Conservation (phyloP, 2,329 filamentous ascomycete species). For the Plenodomus lindquistii region DNA sequence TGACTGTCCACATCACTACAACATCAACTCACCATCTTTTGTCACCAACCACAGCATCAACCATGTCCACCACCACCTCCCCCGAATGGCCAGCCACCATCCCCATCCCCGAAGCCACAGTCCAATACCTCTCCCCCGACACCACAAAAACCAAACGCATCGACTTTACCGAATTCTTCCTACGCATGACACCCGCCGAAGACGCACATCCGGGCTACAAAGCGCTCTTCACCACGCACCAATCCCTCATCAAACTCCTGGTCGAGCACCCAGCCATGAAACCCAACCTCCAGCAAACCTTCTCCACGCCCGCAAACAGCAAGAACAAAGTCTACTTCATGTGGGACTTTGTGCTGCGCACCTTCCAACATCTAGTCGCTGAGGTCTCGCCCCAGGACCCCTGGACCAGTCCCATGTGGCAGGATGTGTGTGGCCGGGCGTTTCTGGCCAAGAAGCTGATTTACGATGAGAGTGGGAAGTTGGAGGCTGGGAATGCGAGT, state of each 20-base stretch:
- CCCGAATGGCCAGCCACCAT: slow-evolving; percentile 3
- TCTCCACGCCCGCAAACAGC: slow-evolving; percentile 10
- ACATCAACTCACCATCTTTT: not conserved
- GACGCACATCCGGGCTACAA: slow-evolving; percentile 9
- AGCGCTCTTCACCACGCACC: slow-evolving; percentile 11
- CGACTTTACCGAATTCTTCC: slow-evolving; percentile 17
- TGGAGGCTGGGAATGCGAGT: slow-evolving; percentile 8
- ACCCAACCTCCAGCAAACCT: slow-evolving; percentile 13
- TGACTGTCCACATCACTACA: not conserved
- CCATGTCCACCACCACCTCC: not conserved
- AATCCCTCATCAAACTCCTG: slow-evolving; percentile 6
- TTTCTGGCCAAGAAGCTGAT: slow-evolving; percentile 3
- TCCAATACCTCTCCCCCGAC: slow-evolving; percentile 3
- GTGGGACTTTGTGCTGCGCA: slow-evolving; percentile 16
- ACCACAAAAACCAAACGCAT: slow-evolving; percentile 8
- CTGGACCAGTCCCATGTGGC: not conserved
- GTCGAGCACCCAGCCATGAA: slow-evolving; percentile 17
- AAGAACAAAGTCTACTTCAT: slow-evolving; percentile 21
- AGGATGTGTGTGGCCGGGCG: slow-evolving; percentile 3
- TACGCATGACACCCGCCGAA: slow-evolving; percentile 5
- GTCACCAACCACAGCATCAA: not conserved
- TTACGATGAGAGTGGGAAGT: slow-evolving; percentile 7
- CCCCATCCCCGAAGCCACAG: slow-evolving; percentile 3
- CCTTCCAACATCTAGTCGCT: slow-evolving; percentile 10
- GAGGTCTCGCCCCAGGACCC: slow-evolving; percentile 5